Evolutionary conservation across 306 rosid genomes (phyloP).

Genomic region (Acacia acuminata): DNA sequence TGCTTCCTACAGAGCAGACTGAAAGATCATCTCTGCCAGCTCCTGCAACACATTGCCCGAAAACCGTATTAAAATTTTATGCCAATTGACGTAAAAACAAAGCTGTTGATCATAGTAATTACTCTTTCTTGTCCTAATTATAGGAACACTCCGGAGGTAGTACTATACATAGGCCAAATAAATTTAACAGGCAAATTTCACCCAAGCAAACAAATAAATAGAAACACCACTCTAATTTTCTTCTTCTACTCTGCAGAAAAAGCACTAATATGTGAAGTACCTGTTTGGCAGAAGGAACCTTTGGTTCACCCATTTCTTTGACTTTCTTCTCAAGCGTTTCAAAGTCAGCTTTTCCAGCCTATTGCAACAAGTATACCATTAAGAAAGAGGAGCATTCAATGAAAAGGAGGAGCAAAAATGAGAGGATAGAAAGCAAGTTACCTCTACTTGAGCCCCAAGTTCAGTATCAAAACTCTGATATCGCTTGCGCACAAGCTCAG

Average conservation of each 20-base stretch:
- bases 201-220: neutral
- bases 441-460: slow-evolving; percentile 81
- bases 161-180: neutral
- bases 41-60: slow-evolving; percentile 61
- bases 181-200: neutral
- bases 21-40: slow-evolving; percentile 95
- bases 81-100: neutral
- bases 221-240: neutral
- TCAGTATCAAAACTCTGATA: slow-evolving; percentile 83
- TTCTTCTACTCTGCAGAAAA: neutral
- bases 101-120: neutral
- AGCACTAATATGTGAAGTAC: slow-evolving; percentile 37
- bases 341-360: slow-evolving; percentile 96
- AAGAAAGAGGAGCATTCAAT: slow-evolving; percentile 23
- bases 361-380: slow-evolving; percentile 30
- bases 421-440: slow-evolving; percentile 25
- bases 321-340: slow-evolving; percentile 84
- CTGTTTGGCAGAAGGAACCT: slow-evolving; percentile 94
- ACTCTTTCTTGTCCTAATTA: no score
- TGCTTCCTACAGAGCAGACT: slow-evolving; percentile 58
- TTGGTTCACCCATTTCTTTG: slow-evolving; percentile 88
- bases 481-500: slow-evolving; percentile 80
- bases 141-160: no score
- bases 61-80: slow-evolving; percentile 17
- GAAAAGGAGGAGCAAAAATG: neutral